Percentiles rank a stretch among this genome's conserved stretches.
Conservation (phyloP, 2,329 filamentous ascomycete genomes). For the Colletotrichum orbiculare region DNA sequence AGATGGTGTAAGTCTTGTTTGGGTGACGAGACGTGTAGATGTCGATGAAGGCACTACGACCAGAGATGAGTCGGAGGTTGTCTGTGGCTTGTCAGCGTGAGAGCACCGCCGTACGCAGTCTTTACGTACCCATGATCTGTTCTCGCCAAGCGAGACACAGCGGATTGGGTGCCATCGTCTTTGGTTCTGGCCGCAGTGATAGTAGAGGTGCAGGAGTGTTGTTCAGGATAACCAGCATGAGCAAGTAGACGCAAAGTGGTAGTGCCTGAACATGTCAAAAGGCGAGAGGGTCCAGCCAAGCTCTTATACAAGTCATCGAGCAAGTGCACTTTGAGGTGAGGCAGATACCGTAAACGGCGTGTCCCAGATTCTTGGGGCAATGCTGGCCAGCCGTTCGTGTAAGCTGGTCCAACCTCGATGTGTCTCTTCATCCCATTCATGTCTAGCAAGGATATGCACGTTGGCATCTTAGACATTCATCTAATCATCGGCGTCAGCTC, state of each 20-base stretch:
- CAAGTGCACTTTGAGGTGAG: too few relatives aligned
- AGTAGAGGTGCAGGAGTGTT: slow-evolving; percentile 1
- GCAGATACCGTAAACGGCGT: too few relatives aligned
- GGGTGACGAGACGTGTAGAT: slow-evolving; percentile 30
- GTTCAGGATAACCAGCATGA: slow-evolving; percentile 21
- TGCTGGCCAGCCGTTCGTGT: too few relatives aligned
- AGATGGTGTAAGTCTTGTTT: slow-evolving; percentile 60
- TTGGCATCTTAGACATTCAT: background rate
- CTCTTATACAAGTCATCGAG: too few relatives aligned
- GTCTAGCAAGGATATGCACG: too few relatives aligned
- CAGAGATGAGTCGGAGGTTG: slow-evolving; percentile 30
- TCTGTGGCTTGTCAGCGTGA: slow-evolving; percentile 1
- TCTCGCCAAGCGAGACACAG: slow-evolving; percentile 30
- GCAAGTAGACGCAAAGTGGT: background rate
- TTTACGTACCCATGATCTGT: slow-evolving; percentile 26
- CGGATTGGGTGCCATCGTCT: slow-evolving; percentile 27
- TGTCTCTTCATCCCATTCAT: too few relatives aligned
- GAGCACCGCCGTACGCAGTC: too few relatives aligned
- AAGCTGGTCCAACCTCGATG: too few relatives aligned
- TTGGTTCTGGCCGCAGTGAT: background rate
- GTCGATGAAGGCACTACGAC: slow-evolving; percentile 28
- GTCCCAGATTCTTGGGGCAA: too few relatives aligned
- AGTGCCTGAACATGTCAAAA: too few relatives aligned
- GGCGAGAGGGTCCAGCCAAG: too few relatives aligned
- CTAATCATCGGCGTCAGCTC: background rate